Conservation (phyloP, 192 early-diverging fungal genomes). For the Jimgerdemannia flammicorona region DNA sequence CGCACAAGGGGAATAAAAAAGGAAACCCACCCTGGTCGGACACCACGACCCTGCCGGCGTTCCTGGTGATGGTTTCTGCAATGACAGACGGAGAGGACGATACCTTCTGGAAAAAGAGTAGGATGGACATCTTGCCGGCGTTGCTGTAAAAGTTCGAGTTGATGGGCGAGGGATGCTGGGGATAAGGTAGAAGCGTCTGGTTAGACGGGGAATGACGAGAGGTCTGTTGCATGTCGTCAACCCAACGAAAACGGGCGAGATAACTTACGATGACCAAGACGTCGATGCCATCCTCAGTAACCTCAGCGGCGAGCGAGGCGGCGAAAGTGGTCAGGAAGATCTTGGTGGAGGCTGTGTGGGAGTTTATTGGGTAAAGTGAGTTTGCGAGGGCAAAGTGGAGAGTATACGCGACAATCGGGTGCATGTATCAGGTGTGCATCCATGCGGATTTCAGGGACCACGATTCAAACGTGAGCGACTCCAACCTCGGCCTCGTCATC, state of each 20-base stretch:
- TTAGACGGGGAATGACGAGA: too few relatives aligned
- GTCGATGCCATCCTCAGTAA: constrained; percentile 43
- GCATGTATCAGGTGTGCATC: too few relatives aligned
- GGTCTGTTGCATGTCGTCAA: background rate
- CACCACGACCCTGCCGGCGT: constrained; percentile 48
- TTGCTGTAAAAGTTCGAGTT: constrained; percentile 55
- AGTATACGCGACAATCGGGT: too few relatives aligned
- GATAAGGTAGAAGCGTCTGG: background rate
- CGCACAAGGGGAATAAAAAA: background rate
- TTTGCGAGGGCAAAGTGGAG: too few relatives aligned
- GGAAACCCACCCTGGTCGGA: constrained; percentile 38
- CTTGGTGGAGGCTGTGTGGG: constrained; percentile 39
- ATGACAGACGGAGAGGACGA: constrained; percentile 43
- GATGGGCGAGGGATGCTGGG: constrained; percentile 49
- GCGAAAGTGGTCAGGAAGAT: constrained; percentile 53
- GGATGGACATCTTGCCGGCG: constrained; percentile 40
- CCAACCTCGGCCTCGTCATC: too few relatives aligned
- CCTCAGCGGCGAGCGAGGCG: constrained; percentile 49
- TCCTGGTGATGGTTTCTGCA: constrained; percentile 48
- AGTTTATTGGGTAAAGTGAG: too few relatives aligned
- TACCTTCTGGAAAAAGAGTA: constrained; percentile 34
- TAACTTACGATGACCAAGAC: constrained; percentile 44
- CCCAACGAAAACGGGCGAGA: background rate
- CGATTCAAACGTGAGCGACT: too few relatives aligned
- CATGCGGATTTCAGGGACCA: too few relatives aligned